Evolutionary conservation across 1,284 basidiomycete species (phyloP).

Genomic region (Xerocomus nothofagi): DNA sequence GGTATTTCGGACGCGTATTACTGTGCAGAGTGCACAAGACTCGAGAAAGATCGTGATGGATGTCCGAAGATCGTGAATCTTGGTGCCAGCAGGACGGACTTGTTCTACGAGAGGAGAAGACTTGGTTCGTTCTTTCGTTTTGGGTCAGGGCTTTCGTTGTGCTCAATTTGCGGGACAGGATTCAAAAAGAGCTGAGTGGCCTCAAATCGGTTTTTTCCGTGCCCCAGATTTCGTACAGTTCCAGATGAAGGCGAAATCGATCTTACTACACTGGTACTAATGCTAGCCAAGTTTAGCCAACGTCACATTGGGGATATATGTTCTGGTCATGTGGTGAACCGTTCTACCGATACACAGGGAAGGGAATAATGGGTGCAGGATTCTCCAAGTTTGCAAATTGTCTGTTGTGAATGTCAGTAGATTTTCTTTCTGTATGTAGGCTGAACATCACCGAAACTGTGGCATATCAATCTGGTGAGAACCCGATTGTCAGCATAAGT

Average conservation of each 20-base stretch:
- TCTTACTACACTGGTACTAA: constrained; percentile 7
- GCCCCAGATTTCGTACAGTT: not conserved
- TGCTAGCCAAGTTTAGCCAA: constrained; percentile 4
- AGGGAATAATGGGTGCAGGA: constrained; percentile 58
- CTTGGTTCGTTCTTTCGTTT: constrained; percentile 37
- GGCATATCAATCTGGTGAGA: constrained; percentile 56
- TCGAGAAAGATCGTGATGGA: constrained; percentile 98
- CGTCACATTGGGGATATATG: constrained; percentile 2
- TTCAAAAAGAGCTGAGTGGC: constrained; percentile 71
- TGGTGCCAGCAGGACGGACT: constrained; percentile 84
- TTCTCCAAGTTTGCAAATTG: constrained; percentile 60
- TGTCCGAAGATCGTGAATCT: constrained; percentile 99
- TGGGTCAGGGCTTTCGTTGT: not conserved
- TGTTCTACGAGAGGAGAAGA: constrained; percentile 86
- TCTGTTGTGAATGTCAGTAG: constrained; percentile 37
- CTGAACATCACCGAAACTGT: constrained; percentile 48
- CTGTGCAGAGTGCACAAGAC: constrained; percentile 91
- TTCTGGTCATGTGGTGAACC: not conserved
- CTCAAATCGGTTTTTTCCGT: not conserved
- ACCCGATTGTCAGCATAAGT: constrained; percentile 3
- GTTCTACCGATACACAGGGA: constrained; percentile 53
- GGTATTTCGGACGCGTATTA: constrained; percentile 98
- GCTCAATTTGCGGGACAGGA: constrained; percentile 42
- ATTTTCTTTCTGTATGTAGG: not conserved
- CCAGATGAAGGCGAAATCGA: constrained; percentile 3